These are phyloP conservation scores for Eutypella sp. DNA, from an alignment of 2,329 filamentous ascomycete genomes.

Conservation along the genomic window DNA sequence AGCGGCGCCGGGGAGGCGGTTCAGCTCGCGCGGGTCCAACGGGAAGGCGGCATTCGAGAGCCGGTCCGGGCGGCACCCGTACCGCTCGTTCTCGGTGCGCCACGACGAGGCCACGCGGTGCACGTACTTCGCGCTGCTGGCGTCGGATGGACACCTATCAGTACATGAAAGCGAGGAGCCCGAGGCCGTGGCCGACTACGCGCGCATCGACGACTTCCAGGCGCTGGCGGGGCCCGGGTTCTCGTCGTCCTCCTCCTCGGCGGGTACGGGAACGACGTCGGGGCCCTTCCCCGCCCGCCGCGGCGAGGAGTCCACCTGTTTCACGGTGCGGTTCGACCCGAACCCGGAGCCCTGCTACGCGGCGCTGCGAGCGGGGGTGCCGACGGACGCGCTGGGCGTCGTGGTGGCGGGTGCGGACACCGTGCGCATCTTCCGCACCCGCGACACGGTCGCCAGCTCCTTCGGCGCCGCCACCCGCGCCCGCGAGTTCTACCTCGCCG, in stretches of 20 bases:
- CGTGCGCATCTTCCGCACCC: slow-evolving; percentile 78
- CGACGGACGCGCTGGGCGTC: slow-evolving; percentile 71
- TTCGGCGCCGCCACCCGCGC: slow-evolving; percentile 50
- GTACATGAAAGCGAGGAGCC: slow-evolving; percentile 83
- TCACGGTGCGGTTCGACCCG: slow-evolving; percentile 82
- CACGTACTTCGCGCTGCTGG: slow-evolving; percentile 80
- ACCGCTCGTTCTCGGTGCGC: slow-evolving; percentile 81
- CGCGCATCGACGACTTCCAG: slow-evolving; percentile 68
- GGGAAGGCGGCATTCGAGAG: slow-evolving; percentile 51
- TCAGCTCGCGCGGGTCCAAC: slow-evolving; percentile 55
- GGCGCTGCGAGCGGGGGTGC: slow-evolving; percentile 74
- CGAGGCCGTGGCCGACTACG: slow-evolving; percentile 74
- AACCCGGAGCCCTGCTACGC: slow-evolving; percentile 77
- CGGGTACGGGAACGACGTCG: too few species aligned
- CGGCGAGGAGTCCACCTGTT: slow-evolving; percentile 82
- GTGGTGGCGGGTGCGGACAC: slow-evolving; percentile 82
- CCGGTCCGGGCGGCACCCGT: slow-evolving; percentile 58
- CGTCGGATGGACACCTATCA: slow-evolving; percentile 72
- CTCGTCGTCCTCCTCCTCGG: too few species aligned
- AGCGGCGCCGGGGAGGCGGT: slow-evolving; percentile 74
- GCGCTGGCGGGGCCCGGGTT: slow-evolving; percentile 66
- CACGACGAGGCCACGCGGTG: slow-evolving; percentile 73
- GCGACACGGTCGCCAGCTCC: slow-evolving; percentile 48
- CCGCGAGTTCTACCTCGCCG: slow-evolving; percentile 81
- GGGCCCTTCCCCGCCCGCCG: too few species aligned